Evolutionary conservation across 495 filamentous ascomycete species (phyloP).

Genomic region (Aspergillus biplanus): DNA sequence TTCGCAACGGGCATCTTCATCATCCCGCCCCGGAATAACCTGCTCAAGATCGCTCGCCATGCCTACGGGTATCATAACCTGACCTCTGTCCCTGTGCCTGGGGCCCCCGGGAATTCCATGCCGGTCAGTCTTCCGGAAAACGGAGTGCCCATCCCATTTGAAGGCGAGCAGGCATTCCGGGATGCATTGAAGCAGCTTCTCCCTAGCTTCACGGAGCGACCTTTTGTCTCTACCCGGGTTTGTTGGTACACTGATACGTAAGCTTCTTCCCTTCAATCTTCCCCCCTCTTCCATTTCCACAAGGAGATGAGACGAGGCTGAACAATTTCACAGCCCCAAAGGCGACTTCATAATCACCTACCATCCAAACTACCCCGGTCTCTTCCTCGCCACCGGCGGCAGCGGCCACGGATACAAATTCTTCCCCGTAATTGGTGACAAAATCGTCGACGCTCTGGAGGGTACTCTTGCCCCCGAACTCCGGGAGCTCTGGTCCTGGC

Average conservation of each 20-base stretch:
- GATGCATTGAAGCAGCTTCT: constrained; percentile 63
- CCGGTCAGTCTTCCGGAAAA: constrained; percentile 44
- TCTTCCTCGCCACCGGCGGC: constrained; percentile 84
- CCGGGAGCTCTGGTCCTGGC: constrained; percentile 71
- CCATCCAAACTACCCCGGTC: constrained; percentile 64
- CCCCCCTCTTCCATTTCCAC: background rate
- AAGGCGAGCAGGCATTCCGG: constrained; percentile 65
- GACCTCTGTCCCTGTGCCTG: constrained; percentile 44
- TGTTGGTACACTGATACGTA: constrained; percentile 91
- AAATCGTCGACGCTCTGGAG: constrained; percentile 70
- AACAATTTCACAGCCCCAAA: constrained; percentile 46
- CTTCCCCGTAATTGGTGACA: constrained; percentile 80
- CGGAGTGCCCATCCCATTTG: constrained; percentile 52
- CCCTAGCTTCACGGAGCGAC: constrained; percentile 63
- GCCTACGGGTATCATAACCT: constrained; percentile 82
- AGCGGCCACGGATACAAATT: constrained; percentile 92
- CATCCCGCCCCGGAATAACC: constrained; percentile 71
- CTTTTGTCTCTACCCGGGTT: constrained; percentile 70
- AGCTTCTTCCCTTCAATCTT: constrained; percentile 19
- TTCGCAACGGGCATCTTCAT: constrained; percentile 80
- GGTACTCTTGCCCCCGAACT: constrained; percentile 60
- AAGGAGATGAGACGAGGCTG: background rate
- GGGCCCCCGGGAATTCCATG: constrained; percentile 34
- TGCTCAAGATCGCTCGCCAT: constrained; percentile 84
- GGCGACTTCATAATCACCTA: constrained; percentile 82